Evolutionary conservation across 2,329 filamentous ascomycete genomes (phyloP).

Genomic region (Plenodomus biglobosus): DNA sequence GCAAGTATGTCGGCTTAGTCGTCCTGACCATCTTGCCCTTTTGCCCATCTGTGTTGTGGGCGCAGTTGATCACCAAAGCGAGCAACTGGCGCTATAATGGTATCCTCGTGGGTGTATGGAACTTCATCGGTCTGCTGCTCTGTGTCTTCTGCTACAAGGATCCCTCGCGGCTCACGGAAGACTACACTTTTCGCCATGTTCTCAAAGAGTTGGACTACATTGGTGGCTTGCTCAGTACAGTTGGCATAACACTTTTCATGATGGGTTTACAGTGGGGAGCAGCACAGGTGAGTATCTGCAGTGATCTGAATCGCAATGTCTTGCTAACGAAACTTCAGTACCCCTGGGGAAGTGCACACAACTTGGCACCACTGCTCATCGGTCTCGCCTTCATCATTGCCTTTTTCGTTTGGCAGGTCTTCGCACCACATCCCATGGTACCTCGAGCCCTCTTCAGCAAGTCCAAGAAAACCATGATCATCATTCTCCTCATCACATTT

Average conservation of each 20-base stretch:
- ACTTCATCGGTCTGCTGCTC: constrained; percentile 55
- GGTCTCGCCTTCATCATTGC: constrained; percentile 52
- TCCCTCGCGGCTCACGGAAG: constrained; percentile 42
- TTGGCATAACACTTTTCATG: constrained; percentile 39
- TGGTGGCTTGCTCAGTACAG: constrained; percentile 33
- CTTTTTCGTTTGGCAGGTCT: constrained; percentile 55
- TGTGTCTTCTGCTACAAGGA: constrained; percentile 51
- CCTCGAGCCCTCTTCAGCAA: constrained; percentile 40
- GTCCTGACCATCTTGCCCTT: constrained; percentile 66
- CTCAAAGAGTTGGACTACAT: constrained; percentile 36
- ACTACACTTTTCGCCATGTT: constrained; percentile 40
- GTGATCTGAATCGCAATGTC: no score
- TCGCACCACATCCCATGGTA: constrained; percentile 49
- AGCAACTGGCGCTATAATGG: constrained; percentile 60
- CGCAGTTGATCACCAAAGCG: constrained; percentile 56
- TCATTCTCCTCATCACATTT: constrained; percentile 40
- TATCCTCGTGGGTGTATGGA: constrained; percentile 56
- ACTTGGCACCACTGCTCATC: constrained; percentile 57
- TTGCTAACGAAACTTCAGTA: no score
- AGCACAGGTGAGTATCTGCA: constrained; percentile 41
- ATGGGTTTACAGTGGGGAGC: constrained; percentile 44
- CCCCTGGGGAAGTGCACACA: constrained; percentile 57
- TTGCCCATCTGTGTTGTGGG: constrained; percentile 63
- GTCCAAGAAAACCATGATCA: constrained; percentile 33
- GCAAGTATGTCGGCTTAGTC: constrained; percentile 62